Percentiles rank a stretch among this genome's conserved stretches.
Evolutionary conservation across 2,329 filamentous ascomycete genomes (phyloP).

Genomic region (Ascochyta lentis): DNA sequence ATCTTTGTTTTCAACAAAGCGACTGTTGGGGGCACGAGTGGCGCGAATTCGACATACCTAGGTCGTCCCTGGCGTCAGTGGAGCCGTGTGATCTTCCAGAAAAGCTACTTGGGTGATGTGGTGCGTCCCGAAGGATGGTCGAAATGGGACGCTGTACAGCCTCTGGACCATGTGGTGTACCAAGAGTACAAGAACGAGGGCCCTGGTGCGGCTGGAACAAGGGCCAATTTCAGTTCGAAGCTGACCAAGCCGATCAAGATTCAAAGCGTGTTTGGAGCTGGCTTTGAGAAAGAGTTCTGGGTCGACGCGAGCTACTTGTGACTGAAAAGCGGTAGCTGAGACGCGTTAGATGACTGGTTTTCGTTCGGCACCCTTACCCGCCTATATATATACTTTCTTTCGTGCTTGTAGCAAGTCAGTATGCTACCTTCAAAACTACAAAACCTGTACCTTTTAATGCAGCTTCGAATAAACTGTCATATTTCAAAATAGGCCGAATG

Average conservation of each 20-base stretch:
- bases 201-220: slow-evolving; percentile 15
- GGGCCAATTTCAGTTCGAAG: slow-evolving; percentile 21
- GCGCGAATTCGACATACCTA: slow-evolving; percentile 50
- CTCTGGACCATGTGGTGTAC: slow-evolving; percentile 21
- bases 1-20: slow-evolving; percentile 62
- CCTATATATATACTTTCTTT: no score
- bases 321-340: not conserved
- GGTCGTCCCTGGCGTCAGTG: slow-evolving; percentile 59
- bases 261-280: slow-evolving; percentile 18
- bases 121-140: slow-evolving; percentile 65
- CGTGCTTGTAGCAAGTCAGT: no score
- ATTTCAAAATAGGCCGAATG: no score
- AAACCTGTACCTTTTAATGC: no score
- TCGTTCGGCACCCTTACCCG: no score
- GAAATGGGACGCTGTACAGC: slow-evolving; percentile 32
- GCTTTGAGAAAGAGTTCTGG: slow-evolving; percentile 26
- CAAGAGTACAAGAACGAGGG: slow-evolving; percentile 29
- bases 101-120: slow-evolving; percentile 58
- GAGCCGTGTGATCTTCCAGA: slow-evolving; percentile 58
- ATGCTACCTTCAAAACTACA: no score
- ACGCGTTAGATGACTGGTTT: no score
- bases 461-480: no score
- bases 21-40: slow-evolving; percentile 48
- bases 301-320: slow-evolving; percentile 23
- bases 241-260: slow-evolving; percentile 8